Evolutionary conservation across 1,284 basidiomycete genomes (phyloP).

Genomic region (Volvariella volvacea): DNA sequence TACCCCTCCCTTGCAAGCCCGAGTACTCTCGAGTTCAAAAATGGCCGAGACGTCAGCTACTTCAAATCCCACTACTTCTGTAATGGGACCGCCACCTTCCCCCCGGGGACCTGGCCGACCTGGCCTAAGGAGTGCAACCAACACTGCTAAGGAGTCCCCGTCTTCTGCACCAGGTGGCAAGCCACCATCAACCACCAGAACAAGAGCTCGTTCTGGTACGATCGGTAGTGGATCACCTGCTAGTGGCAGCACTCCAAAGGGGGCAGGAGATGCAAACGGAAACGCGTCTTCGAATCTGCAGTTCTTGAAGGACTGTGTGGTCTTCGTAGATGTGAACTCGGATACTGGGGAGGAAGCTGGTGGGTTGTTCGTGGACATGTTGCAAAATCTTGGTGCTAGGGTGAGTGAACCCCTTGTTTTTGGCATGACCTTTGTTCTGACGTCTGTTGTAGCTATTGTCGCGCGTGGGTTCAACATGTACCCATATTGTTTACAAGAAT

Average conservation of each 20-base stretch:
- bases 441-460: constrained; percentile 41
- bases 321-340: constrained; percentile 87
- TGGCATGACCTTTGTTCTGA: neutral
- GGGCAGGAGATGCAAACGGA: constrained; percentile 13
- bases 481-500: constrained; percentile 89
- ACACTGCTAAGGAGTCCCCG: constrained; percentile 17
- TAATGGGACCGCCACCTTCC: constrained; percentile 36
- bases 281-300: constrained; percentile 23
- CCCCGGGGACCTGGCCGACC: constrained; percentile 29
- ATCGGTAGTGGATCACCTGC: constrained; percentile 10
- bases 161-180: constrained; percentile 4
- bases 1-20: no score
- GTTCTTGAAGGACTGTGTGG: constrained; percentile 70
- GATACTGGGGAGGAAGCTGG: constrained; percentile 84
- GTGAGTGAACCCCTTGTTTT: constrained; percentile 35
- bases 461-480: constrained; percentile 71
- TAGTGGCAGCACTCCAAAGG: constrained; percentile 16
- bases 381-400: constrained; percentile 76
- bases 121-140: constrained; percentile 35
- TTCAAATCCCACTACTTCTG: neutral
- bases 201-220: constrained; percentile 3
- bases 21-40: no score
- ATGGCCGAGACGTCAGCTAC: neutral
- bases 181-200: constrained; percentile 6
- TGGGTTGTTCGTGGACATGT: constrained; percentile 80